Evolutionary conservation across 495 filamentous ascomycete species (phyloP), one percentile per base, ranked within the genome.

Genomic region (Cercophora newfieldiana): DNA sequence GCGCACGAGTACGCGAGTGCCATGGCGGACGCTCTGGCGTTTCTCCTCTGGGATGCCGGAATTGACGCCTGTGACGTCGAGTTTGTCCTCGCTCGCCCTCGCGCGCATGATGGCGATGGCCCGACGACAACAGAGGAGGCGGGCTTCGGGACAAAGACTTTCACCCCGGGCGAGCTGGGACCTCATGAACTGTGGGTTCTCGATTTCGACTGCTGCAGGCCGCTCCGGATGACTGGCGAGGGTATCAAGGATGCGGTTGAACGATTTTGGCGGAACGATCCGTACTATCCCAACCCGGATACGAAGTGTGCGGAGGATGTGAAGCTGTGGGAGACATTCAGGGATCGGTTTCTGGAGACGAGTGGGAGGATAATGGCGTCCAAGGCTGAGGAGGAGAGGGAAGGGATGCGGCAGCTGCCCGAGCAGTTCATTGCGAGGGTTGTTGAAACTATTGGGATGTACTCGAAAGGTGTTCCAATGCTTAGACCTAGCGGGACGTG

Each of bases 61-160:
- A 63, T 85, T 3, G 82, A 85, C 65, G 81, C 72, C 0, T 79
- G 78, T 48, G 83, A 84, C 58, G 72, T 85, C 25, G 83, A 86
- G 62, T 85, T 85, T 65, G 82, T 85, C 26, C 79, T 86, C 3
- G 81, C 76, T 16, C 57, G 58, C 18, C 59, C 56, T 24, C 61
- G 61, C 18, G 55, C 58, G 22, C 21, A n/a, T 21, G 29, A 22
- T 57, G 14, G 4, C 30, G 7, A 59, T 7, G 29, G 47, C 30
- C 63, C 31, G 30, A n/a, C n/a, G n/a, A n/a, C n/a, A n/a, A n/a
- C n/a, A n/a, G n/a, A n/a, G n/a, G n/a, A n/a, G n/a, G n/a, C n/a
- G n/a, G n/a, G n/a, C n/a, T n/a, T n/a, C n/a, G n/a, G n/a, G 66
- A 60, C 1, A 26, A 62, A 24, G 47, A 30, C 55, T 59, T n/a